Percentiles rank a stretch among this genome's conserved stretches.
These are phyloP conservation scores for Termitomyces sp. DNA, from an alignment of 768 basidiomycete species.

Conservation along the genomic window DNA sequence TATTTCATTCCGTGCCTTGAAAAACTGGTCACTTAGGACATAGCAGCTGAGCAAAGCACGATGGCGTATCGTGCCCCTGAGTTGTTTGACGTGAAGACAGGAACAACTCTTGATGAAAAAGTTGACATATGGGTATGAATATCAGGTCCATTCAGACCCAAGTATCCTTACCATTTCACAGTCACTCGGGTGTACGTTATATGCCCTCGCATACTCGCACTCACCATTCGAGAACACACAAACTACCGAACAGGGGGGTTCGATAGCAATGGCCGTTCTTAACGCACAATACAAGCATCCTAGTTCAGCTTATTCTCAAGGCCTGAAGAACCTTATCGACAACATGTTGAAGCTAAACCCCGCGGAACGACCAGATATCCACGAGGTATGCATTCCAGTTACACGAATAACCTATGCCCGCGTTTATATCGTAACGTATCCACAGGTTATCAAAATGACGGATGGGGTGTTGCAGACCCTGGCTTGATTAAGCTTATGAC, in stretches of 20 bases:
- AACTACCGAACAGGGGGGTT: slow-evolving; percentile 91
- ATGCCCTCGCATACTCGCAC: slow-evolving; percentile 90
- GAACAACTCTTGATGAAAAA: slow-evolving; percentile 82
- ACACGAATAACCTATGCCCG: not conserved
- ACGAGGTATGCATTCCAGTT: slow-evolving; percentile 52
- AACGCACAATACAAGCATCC: slow-evolving; percentile 94
- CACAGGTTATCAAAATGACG: slow-evolving; percentile 64
- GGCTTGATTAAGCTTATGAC: slow-evolving; percentile 26
- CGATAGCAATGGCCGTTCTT: slow-evolving; percentile 96
- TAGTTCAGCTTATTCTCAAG: slow-evolving; percentile 80
- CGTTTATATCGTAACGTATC: not conserved
- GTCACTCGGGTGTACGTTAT: slow-evolving; percentile 96
- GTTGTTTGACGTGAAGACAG: slow-evolving; percentile 96
- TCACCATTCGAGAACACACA: slow-evolving; percentile 95
- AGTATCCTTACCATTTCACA: slow-evolving; percentile 25
- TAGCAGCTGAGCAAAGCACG: slow-evolving; percentile 95
- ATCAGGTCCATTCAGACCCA: not conserved
- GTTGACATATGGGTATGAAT: slow-evolving; percentile 90
- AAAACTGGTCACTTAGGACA: slow-evolving; percentile 52
- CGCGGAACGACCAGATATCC: slow-evolving; percentile 78
- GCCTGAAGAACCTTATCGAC: slow-evolving; percentile 79
- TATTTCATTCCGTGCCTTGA: not conserved
- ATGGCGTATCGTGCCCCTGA: slow-evolving; percentile 99
- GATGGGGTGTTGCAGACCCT: slow-evolving; percentile 61
- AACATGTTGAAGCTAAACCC: slow-evolving; percentile 83